A percentile compares a stretch with the other conserved stretches of the same genome.
phyloP scores from a whole-genome alignment of 495 filamentous ascomycete genomes.

The Durotheca rogersii region DNA sequence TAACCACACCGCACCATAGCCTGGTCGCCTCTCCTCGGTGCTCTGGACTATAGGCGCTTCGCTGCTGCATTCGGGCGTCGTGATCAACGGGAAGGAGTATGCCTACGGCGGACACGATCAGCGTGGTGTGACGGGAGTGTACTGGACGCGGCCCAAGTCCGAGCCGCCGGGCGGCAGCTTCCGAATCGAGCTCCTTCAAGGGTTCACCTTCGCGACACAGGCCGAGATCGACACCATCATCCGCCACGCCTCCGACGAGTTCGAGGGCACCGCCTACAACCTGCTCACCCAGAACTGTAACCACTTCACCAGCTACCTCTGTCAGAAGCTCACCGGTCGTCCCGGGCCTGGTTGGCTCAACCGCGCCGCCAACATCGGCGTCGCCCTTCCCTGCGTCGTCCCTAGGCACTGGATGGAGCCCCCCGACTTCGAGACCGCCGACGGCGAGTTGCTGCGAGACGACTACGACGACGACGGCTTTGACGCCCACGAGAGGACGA shows the following conservation, averaged over 20 bases:
- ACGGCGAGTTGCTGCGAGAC: slow-evolving; percentile 65
- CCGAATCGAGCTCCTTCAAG: slow-evolving; percentile 66
- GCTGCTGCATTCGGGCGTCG: slow-evolving; percentile 75
- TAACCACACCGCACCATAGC: slow-evolving; percentile 41
- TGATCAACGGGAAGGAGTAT: slow-evolving; percentile 75
- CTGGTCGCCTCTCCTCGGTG: slow-evolving; percentile 64
- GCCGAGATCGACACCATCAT: slow-evolving; percentile 68
- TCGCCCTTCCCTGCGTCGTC: slow-evolving; percentile 75
- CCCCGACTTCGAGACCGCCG: slow-evolving; percentile 69
- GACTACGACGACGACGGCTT: slow-evolving; percentile 54
- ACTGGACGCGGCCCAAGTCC: slow-evolving; percentile 67
- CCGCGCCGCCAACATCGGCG: slow-evolving; percentile 73
- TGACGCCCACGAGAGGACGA: slow-evolving; percentile 49
- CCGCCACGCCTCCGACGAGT: slow-evolving; percentile 62
- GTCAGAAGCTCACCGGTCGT: slow-evolving; percentile 61
- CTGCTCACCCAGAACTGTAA: slow-evolving; percentile 80
- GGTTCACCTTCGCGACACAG: slow-evolving; percentile 63
- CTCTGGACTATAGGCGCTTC: slow-evolving; percentile 72
- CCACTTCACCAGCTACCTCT: slow-evolving; percentile 73
- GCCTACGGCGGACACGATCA: slow-evolving; percentile 78
- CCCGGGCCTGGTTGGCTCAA: slow-evolving; percentile 72
- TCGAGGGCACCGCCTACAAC: slow-evolving; percentile 71
- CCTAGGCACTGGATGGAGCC: slow-evolving; percentile 76
- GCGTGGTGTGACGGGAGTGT: slow-evolving; percentile 68
- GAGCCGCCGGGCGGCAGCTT: slow-evolving; percentile 75